Percentiles rank a stretch among this genome's conserved stretches.
These are phyloP conservation scores for Calonectria naviculata DNA, from an alignment of 2,329 filamentous ascomycete genomes.

Conservation along the genomic window DNA sequence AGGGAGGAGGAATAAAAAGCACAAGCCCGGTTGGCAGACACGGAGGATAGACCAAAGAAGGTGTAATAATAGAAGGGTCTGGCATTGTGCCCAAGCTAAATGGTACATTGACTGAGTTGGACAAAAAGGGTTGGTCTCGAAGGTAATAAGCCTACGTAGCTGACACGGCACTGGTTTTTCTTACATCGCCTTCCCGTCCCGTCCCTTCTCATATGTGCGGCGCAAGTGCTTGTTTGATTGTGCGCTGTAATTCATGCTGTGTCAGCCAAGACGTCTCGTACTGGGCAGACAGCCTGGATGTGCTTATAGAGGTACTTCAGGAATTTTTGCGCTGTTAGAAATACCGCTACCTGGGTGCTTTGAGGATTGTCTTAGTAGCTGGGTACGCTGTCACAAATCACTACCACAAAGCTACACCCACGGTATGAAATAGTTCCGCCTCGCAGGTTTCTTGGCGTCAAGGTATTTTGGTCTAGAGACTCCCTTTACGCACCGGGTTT, in stretches of 20 bases:
- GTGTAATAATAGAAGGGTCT: not conserved
- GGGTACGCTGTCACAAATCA: not conserved
- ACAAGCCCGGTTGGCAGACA: not conserved
- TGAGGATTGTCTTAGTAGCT: too few relatives aligned
- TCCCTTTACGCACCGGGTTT: not conserved
- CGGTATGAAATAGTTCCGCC: not conserved
- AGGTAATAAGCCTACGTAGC: not conserved
- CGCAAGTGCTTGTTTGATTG: not conserved
- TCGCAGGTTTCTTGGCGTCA: not conserved
- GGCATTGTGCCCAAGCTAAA: not conserved
- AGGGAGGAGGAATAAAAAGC: not conserved
- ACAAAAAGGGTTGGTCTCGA: not conserved
- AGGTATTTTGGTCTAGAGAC: not conserved
- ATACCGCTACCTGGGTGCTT: not conserved
- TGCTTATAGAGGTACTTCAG: not conserved
- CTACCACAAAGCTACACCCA: not conserved
- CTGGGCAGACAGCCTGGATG: not conserved
- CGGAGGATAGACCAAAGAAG: not conserved
- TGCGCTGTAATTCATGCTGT: not conserved
- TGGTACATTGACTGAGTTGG: not conserved
- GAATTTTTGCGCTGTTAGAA: not conserved
- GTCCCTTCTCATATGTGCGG: not conserved
- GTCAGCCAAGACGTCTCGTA: not conserved
- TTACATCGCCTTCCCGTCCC: not conserved
- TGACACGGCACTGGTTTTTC: not conserved